Conservation (phyloP, 2,329 filamentous ascomycete genomes). For the Botrytis hyacinthi region DNA sequence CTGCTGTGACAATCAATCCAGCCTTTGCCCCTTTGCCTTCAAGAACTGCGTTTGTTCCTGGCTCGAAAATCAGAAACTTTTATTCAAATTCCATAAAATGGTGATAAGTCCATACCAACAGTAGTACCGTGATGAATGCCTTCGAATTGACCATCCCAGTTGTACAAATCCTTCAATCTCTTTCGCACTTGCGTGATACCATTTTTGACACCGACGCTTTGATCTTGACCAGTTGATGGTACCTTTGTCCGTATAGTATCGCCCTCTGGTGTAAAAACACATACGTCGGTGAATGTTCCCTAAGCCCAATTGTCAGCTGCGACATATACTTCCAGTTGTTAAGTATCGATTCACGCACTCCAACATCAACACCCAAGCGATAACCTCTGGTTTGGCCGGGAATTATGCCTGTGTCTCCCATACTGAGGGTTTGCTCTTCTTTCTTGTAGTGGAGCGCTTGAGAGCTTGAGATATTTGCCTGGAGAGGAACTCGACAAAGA, state of each 20-base stretch:
- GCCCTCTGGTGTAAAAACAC: constrained; percentile 9
- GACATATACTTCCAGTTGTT: no score
- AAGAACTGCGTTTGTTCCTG: constrained; percentile 12
- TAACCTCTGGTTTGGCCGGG: neutral
- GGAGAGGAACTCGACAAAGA: neutral
- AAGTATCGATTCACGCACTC: neutral
- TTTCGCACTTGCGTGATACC: constrained; percentile 3
- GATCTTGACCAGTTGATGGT: constrained; percentile 4
- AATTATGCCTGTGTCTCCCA: neutral
- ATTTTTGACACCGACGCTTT: constrained; percentile 13
- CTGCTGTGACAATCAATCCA: neutral
- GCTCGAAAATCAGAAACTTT: neutral
- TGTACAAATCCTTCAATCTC: neutral
- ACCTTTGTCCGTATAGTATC: constrained; percentile 8
- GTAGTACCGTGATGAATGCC: constrained; percentile 14
- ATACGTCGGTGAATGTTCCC: constrained; percentile 16
- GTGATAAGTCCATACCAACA: neutral
- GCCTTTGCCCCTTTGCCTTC: constrained; percentile 7
- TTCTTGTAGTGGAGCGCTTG: neutral
- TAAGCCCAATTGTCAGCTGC: neutral
- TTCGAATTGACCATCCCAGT: constrained; percentile 8
- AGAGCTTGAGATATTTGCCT: neutral
- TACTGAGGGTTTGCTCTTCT: neutral
- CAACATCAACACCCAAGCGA: constrained; percentile 13
- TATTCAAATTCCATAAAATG: neutral